phyloP scores from a whole-genome alignment of 164 flowering plant species.

The Malania oleifera region DNA sequence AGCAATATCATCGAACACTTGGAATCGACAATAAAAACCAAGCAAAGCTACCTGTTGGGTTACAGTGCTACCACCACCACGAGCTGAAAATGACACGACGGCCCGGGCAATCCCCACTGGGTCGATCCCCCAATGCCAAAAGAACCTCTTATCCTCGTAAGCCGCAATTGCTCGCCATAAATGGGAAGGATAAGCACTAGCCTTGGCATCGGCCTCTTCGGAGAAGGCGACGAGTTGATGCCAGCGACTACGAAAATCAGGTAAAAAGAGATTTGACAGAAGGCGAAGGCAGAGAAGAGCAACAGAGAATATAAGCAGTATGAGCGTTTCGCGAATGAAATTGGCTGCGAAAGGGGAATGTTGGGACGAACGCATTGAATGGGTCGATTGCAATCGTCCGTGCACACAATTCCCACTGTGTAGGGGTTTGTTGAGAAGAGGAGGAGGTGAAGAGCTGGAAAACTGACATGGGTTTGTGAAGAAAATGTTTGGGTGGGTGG shows the following conservation, averaged over 20 bases:
- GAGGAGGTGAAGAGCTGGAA: not conserved
- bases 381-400: constrained; percentile 4
- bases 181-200: constrained; percentile 27
- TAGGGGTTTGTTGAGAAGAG: not conserved
- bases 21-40: not conserved
- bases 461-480: too few species aligned
- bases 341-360: not conserved
- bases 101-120: constrained; percentile 40
- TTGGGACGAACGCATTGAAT: not conserved
- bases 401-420: not conserved
- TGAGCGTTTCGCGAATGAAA: constrained; percentile 9
- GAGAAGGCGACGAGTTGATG: constrained; percentile 23
- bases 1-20: constrained; percentile 20
- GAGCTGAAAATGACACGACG: constrained; percentile 27
- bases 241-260: constrained; percentile 35
- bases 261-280: constrained; percentile 22
- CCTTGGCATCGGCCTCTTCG: constrained; percentile 21
- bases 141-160: constrained; percentile 42
- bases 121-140: constrained; percentile 38
- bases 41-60: constrained; percentile 36
- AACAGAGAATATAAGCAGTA: constrained; percentile 17
- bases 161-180: constrained; percentile 37
- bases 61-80: constrained; percentile 50
- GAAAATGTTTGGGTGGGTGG: too few species aligned
- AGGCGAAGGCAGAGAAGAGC: constrained; percentile 24